These are phyloP conservation scores for Tetracladium setigerum DNA, from an alignment of 495 filamentous ascomycete genomes.

Conservation along the genomic window DNA sequence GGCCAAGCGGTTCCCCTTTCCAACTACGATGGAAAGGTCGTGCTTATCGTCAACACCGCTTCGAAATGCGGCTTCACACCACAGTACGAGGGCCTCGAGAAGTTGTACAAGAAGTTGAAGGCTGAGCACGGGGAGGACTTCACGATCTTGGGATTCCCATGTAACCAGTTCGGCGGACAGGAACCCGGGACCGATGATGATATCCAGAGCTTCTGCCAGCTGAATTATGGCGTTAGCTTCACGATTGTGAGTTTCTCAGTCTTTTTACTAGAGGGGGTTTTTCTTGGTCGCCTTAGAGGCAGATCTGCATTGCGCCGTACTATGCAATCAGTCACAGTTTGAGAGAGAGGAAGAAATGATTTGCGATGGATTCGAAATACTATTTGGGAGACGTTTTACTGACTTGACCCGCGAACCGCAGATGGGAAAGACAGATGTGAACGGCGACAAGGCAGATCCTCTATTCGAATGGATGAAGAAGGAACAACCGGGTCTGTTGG, in stretches of 20 bases:
- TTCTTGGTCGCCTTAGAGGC: no score
- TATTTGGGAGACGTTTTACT: no score
- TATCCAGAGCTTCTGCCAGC: conserved; percentile 84
- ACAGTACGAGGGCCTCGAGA: conserved; percentile 90
- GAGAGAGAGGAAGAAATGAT: no score
- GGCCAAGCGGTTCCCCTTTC: conserved; percentile 61
- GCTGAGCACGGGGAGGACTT: conserved; percentile 62
- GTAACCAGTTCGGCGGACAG: conserved; percentile 93
- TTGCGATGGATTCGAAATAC: no score
- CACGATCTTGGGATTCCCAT: conserved; percentile 88
- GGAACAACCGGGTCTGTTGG: conserved; percentile 73
- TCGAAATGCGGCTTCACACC: conserved; percentile 98
- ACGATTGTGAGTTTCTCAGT: conserved; percentile 41
- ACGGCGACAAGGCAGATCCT: conserved; percentile 73
- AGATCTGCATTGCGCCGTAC: no score
- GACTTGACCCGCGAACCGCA: no score
- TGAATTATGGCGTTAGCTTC: conserved; percentile 95
- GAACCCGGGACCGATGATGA: conserved; percentile 86
- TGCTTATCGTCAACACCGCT: conserved; percentile 96
- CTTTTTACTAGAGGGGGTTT: no score
- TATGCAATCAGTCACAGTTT: no score
- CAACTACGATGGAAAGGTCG: conserved; percentile 76
- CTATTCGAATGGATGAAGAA: conserved; percentile 86
- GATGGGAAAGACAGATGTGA: conserved; percentile 86
- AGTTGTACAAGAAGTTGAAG: conserved; percentile 73